Conservation (phyloP, 352 stramenopile species). For the Globisporangium cylindrosporum region DNA sequence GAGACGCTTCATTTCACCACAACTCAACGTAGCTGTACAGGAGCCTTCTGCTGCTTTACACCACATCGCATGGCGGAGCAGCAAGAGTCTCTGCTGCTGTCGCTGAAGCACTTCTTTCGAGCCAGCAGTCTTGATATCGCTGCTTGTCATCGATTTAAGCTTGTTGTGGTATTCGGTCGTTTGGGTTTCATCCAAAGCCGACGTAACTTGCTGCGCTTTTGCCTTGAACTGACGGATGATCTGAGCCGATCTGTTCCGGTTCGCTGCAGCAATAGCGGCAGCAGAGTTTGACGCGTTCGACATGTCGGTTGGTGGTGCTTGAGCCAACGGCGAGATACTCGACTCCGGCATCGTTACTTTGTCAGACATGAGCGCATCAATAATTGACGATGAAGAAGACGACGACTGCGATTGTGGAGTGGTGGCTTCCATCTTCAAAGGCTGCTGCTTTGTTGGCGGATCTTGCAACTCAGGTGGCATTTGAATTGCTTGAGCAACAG, state of each 20-base stretch:
- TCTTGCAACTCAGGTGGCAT: slow-evolving; percentile 78
- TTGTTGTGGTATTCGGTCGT: slow-evolving; percentile 85
- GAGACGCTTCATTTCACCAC: slow-evolving; percentile 96
- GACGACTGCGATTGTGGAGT: slow-evolving; percentile 21
- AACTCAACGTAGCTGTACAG: slow-evolving; percentile 95
- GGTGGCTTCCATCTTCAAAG: slow-evolving; percentile 27
- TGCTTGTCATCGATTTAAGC: slow-evolving; percentile 74
- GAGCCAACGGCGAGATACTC: slow-evolving; percentile 31
- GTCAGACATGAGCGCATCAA: slow-evolving; percentile 49
- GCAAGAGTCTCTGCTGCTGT: slow-evolving; percentile 96
- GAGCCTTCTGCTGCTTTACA: slow-evolving; percentile 93
- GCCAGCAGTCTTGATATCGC: slow-evolving; percentile 63
- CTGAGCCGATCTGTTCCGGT: slow-evolving; percentile 70
- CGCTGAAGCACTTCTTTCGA: slow-evolving; percentile 96
- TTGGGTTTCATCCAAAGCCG: slow-evolving; percentile 73
- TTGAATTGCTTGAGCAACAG: slow-evolving; percentile 56
- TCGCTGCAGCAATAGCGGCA: slow-evolving; percentile 28
- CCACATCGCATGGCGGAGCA: slow-evolving; percentile 98
- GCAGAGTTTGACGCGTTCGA: slow-evolving; percentile 19
- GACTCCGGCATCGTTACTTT: slow-evolving; percentile 33
- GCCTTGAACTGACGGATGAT: slow-evolving; percentile 83
- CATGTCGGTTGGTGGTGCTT: slow-evolving; percentile 1
- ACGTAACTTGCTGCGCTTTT: slow-evolving; percentile 76
- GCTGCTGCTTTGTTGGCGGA: slow-evolving; percentile 25
- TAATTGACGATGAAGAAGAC: slow-evolving; percentile 30